Evolutionary conservation across 2,329 filamentous ascomycete species (phyloP).

Genomic region (Exophiala bonariae): DNA sequence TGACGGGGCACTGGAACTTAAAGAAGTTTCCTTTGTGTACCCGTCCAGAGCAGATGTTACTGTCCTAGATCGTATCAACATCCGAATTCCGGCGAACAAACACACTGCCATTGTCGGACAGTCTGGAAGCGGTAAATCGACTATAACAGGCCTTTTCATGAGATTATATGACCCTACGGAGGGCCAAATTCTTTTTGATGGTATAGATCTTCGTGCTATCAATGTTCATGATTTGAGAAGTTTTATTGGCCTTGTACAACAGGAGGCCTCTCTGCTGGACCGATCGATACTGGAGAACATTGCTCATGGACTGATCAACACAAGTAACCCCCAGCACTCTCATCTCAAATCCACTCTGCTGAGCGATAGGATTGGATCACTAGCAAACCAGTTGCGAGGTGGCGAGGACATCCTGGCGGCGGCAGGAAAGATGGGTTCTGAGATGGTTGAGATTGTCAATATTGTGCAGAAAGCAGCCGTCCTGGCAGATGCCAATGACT

Average conservation of each 20-base stretch:
- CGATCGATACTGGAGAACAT: constrained; percentile 56
- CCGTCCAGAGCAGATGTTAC: constrained; percentile 37
- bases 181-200: constrained; percentile 34
- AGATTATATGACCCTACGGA: constrained; percentile 38
- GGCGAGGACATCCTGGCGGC: constrained; percentile 7
- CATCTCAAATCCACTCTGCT: constrained; percentile 29
- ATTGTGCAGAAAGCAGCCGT: constrained; percentile 44
- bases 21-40: constrained; percentile 37
- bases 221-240: constrained; percentile 39
- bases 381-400: constrained; percentile 9
- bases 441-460: constrained; percentile 53
- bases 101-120: constrained; percentile 49
- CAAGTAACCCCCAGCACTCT: constrained; percentile 30
- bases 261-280: constrained; percentile 53
- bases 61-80: constrained; percentile 35
- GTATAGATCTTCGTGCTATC: constrained; percentile 31
- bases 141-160: constrained; percentile 38
- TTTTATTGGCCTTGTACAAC: constrained; percentile 46
- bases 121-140: constrained; percentile 55
- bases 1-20: constrained; percentile 32
- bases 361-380: constrained; percentile 2
- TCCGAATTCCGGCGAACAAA: constrained; percentile 36
- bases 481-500: constrained; percentile 60
- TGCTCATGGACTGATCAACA: constrained; percentile 48
- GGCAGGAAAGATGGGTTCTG: constrained; percentile 23